Evolutionary conservation across 1,139 yeast species (phyloP), one percentile per base, ranked within the genome.

Genomic region (Pichia sp.): DNA sequence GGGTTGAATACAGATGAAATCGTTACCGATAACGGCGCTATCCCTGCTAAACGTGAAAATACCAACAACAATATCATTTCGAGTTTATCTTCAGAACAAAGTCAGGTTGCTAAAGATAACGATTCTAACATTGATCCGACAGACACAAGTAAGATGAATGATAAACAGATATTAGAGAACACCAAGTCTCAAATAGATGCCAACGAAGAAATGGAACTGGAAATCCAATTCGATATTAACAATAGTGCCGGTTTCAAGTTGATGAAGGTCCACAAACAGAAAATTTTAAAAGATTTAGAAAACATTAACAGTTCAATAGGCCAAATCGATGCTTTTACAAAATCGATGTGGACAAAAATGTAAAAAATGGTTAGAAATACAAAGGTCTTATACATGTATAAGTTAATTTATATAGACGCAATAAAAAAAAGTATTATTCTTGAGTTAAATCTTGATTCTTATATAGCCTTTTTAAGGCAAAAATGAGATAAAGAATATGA

Each of bases 241-340:
- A 68, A 70, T 50, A 70, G 71, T 50, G 69, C 67, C 30, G 70
- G 72, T 44, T 76, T 77, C 44, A 69, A 67, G 14, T 59, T 58
- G 20, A 65, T 77, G 40, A 65, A 67, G 42, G 58, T 59, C 14
- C 69, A 68, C 19, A 74, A 75, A 18, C 67, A 68, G n/a, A 59
- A 61, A 21, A 70, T 77, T 1, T 63, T 71, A 15, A 60, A 54
- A n/a, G 67, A 69, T 44, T 63, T 77, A 34, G 72, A 70, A 32
- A 62, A 63, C 15, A 74, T 77, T 4, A 74, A 75, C 7, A 62
- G 63, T 28, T 55, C 55, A 28, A 58, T 63, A 11, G 50, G 50
- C 14, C 47, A 42, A 14, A 60, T 62, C 22, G 66, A 63, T 46
- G 53, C 54, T 7, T 52, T 52, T 37, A 60, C 61, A 1, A 60